These are phyloP conservation scores for Flueggea neowawraea DNA, from an alignment of 441 rosid genomes.

Conservation along the genomic window DNA sequence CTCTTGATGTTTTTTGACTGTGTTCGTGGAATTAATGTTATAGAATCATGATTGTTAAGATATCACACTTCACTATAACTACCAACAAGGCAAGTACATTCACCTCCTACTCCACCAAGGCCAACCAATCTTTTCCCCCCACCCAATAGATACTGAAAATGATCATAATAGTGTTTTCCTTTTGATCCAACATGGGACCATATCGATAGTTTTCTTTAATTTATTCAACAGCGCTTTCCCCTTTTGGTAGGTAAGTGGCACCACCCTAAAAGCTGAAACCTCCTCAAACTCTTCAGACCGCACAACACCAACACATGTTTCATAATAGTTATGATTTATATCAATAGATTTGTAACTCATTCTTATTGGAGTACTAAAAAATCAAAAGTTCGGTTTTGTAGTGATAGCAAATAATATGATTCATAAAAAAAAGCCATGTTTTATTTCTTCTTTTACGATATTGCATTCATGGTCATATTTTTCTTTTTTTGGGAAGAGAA, in stretches of 20 bases:
- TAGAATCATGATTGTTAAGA: constrained; percentile 26
- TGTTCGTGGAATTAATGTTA: constrained; percentile 9
- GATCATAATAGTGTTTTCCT: constrained; percentile 14
- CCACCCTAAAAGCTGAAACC: constrained; percentile 13
- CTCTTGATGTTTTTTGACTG: constrained; percentile 7
- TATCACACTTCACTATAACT: constrained; percentile 32
- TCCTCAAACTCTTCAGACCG: not conserved
- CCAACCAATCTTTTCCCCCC: too few species aligned
- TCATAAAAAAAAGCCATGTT: too few species aligned
- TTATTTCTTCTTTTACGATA: not conserved
- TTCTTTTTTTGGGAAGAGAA: not conserved
- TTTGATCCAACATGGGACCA: constrained; percentile 29
- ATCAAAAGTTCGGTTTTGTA: too few species aligned
- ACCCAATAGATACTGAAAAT: constrained; percentile 16
- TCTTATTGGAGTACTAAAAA: too few species aligned
- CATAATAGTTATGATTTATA: too few species aligned
- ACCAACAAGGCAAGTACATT: constrained; percentile 27
- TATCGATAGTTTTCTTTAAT: constrained; percentile 21
- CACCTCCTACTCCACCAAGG: constrained; percentile 27
- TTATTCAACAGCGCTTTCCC: constrained; percentile 9
- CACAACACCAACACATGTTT: not conserved
- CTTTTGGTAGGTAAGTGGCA: constrained; percentile 17
- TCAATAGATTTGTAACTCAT: too few species aligned
- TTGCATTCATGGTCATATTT: constrained; percentile 7
- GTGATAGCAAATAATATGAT: too few species aligned